phyloP scores from a whole-genome alignment of 2,329 filamentous ascomycete species.

The Pseudopyrenochaeta lycopersici region DNA sequence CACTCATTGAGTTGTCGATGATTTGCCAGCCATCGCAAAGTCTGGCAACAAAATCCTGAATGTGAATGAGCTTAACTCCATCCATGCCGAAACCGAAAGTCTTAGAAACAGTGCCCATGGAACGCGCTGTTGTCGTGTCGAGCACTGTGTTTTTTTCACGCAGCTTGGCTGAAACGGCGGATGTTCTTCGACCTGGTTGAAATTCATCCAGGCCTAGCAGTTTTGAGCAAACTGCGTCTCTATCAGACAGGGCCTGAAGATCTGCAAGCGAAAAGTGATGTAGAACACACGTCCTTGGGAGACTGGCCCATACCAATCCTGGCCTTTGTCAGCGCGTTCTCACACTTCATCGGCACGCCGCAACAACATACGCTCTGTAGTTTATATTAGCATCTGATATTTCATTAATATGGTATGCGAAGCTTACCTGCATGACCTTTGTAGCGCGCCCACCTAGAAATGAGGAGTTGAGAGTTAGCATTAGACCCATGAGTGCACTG shows the following conservation, averaged over 20 bases:
- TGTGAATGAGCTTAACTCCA: background rate
- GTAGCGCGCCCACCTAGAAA: constrained; percentile 11
- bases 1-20: background rate
- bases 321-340: too few species aligned
- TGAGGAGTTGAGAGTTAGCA: too few species aligned
- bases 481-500: too few species aligned
- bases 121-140: background rate
- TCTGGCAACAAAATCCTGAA: constrained; percentile 7
- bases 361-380: background rate
- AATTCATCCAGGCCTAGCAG: background rate
- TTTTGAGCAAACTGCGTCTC: background rate
- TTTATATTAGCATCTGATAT: too few species aligned
- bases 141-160: background rate
- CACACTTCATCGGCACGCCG: too few species aligned
- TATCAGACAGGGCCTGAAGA: background rate
- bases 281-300: too few species aligned
- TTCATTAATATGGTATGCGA: too few species aligned
- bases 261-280: too few species aligned
- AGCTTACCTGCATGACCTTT: constrained; percentile 9
- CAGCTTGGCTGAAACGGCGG: background rate
- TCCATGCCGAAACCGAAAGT: constrained; percentile 6
- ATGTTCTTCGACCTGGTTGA: background rate
- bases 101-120: background rate
- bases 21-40: constrained; percentile 6
- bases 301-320: too few species aligned